Base-by-base conservation (phyloP, 129 eudicot genomes). In the Saussurea involucrata region DNA sequence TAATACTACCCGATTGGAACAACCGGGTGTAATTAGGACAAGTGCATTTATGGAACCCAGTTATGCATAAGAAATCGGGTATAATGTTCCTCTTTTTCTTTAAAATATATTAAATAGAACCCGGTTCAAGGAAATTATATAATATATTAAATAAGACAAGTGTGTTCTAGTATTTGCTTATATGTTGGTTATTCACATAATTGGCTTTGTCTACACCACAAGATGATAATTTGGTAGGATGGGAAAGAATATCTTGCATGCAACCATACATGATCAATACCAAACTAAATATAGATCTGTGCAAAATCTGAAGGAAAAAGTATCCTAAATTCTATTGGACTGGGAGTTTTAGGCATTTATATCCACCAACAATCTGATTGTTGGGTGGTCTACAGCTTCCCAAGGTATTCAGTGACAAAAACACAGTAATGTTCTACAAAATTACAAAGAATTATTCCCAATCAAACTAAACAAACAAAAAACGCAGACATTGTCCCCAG, bases 401-500 rank as follows among this genome's bases (percentile, higher is more conserved):
- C 18, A 57, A 60, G 68, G 68, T n/a, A 61, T 44, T 74, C 64
- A 72, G 44, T 69, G 79, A 76, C 83, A 72, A 73, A 69, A 69
- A 79, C 71, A 73, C 70, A 76, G 74, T 63, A 24, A 42, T 44
- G 76, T 80, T 74, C 28, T 79, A 66, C 24, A 12, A 66, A 80
- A 77, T 80, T 66, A 20, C 63, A 68, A 68, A 63, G 20, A 67
- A 69, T 17, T 77, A 66, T 72, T 82, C 17, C 36, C 65, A 66
- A 80, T 83, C 79, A 83, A 72, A 68, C 73, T 58, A 80, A 83
- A 82, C 76, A 81, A 85, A 78, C 88, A 77, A 87, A 89, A 85
- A 37, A 74, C 84, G 85, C 83, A 78, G 89, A 86, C 96, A 92
- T 21, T 74, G 93, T 88, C 92, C 95, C 91, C 80, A 37, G 73